Evolutionary conservation across 78 protist genomes (phyloP).

Genomic region (Isochrysis galbana): DNA sequence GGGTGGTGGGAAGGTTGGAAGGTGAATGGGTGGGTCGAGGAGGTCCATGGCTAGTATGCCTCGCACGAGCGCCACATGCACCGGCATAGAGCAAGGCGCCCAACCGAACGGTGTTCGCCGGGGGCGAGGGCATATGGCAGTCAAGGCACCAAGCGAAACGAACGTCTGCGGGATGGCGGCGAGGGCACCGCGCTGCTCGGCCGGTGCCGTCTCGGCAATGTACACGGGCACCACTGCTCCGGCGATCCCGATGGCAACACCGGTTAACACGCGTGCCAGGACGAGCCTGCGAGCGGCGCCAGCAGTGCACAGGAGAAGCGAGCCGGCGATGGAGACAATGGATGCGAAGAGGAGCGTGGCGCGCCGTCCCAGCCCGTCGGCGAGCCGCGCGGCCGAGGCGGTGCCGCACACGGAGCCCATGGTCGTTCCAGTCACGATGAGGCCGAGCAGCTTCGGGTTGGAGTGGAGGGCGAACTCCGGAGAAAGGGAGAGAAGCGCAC

Average conservation of each 20-base stretch:
- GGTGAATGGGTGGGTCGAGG: no score
- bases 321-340: not conserved
- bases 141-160: not conserved
- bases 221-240: not conserved
- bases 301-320: not conserved
- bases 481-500: not conserved
- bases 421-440: not conserved
- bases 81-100: no score
- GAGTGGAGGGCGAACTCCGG: not conserved
- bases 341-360: not conserved
- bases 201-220: not conserved
- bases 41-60: no score
- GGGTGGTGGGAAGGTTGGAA: not conserved
- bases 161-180: not conserved
- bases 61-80: no score
- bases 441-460: not conserved
- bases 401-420: not conserved
- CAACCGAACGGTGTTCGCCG: not conserved
- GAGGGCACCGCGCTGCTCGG: not conserved
- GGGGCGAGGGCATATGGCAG: not conserved
- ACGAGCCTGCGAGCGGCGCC: not conserved
- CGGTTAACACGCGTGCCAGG: not conserved
- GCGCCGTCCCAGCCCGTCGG: not conserved
- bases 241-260: not conserved
- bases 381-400: not conserved